phyloP scores from a whole-genome alignment of 371 early-diverging fungal genomes.

The Caulochytrium protostelioides region DNA sequence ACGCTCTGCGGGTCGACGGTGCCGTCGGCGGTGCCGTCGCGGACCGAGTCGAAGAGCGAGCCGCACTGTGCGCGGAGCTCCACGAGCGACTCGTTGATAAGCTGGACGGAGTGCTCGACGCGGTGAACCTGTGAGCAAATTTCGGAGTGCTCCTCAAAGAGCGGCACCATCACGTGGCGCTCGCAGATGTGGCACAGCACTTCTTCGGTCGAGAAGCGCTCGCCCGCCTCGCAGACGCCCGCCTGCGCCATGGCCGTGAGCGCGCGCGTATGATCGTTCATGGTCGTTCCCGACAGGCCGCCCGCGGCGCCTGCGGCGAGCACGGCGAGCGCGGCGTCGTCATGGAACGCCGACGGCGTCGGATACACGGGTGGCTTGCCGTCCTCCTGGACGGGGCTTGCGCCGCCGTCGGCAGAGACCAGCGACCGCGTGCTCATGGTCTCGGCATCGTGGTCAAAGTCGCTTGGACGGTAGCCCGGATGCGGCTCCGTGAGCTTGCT shows the following conservation, averaged over 20 bases:
- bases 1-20: too few species aligned
- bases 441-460: neutral
- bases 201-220: neutral
- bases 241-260: neutral
- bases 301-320: too few species aligned
- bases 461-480: too few species aligned
- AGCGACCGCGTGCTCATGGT: too few species aligned
- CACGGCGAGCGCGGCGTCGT: neutral
- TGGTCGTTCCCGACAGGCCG: neutral
- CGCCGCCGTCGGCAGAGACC: too few species aligned
- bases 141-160: slow-evolving; percentile 54
- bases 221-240: neutral
- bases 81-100: slow-evolving; percentile 46
- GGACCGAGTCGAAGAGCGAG: too few species aligned
- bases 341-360: neutral
- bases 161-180: slow-evolving; percentile 38
- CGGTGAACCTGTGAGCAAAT: slow-evolving; percentile 55
- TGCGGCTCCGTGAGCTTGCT: too few species aligned
- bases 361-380: neutral
- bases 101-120: slow-evolving; percentile 45
- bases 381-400: neutral
- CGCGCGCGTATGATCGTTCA: neutral
- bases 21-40: too few species aligned
- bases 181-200: slow-evolving; percentile 64
- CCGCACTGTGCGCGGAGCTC: slow-evolving; percentile 25